These are phyloP conservation scores for Monilinia fructigena DNA, from an alignment of 2,329 filamentous ascomycete species.

Conservation along the genomic window DNA sequence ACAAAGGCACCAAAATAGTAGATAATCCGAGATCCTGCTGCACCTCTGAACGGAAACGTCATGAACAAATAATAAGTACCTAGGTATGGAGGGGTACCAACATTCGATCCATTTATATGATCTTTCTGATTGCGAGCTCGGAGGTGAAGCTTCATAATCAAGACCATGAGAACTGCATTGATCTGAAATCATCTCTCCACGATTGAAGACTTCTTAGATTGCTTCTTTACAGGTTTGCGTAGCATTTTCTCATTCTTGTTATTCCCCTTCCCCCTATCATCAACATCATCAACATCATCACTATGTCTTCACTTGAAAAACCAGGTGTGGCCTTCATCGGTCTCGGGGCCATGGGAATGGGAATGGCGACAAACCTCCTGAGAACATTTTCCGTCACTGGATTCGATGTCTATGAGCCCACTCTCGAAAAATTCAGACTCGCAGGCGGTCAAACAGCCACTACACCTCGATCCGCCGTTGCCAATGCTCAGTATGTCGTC, in stretches of 20 bases:
- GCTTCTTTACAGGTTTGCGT: not conserved
- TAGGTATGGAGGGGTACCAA: not conserved
- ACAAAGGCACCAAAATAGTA: not conserved
- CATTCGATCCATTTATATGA: not conserved
- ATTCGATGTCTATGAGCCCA: slow-evolving; percentile 68
- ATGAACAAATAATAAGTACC: not conserved
- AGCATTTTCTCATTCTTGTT: not conserved
- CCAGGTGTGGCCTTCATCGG: slow-evolving; percentile 44
- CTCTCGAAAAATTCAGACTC: slow-evolving; percentile 62
- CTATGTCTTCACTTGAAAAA: slow-evolving; percentile 15
- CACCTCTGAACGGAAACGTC: not conserved
- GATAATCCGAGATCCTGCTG: not conserved
- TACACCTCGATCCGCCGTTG: slow-evolving; percentile 61
- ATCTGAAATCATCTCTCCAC: not conserved
- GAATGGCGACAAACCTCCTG: slow-evolving; percentile 74
- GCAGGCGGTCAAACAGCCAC: slow-evolving; percentile 59
- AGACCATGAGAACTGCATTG: not conserved
- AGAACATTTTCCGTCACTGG: slow-evolving; percentile 65
- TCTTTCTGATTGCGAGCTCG: not conserved
- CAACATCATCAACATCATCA: not conserved
- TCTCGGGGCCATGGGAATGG: slow-evolving; percentile 79
- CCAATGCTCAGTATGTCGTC: slow-evolving; percentile 59
- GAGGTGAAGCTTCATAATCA: not conserved
- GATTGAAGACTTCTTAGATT: not conserved
- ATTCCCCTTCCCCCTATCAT: not conserved